Base-by-base conservation (phyloP, 1,139 yeast genomes). In the Yamadazyma mexicana region DNA sequence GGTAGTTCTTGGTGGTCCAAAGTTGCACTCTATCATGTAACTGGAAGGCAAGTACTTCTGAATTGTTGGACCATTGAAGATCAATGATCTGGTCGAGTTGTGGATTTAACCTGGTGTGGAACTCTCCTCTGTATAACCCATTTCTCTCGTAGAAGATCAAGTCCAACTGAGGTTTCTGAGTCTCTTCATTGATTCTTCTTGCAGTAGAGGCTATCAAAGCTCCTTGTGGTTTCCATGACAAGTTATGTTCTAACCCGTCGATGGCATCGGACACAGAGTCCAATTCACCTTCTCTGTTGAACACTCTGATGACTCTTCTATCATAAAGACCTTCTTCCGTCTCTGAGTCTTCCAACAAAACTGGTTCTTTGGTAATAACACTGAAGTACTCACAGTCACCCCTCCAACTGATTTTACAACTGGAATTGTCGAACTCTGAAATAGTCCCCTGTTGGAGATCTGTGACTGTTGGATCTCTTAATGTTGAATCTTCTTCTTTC, bases 211-310 rank as follows among this genome's bases (percentile, higher is more conserved):
- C 95, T 53, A 94, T 85, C 34, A 87, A 64, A 2, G 92, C 77
- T 3, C 98, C 98, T 51, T 86, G 88, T 0, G 97, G 96, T 51
- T 86, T 81, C 98, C 98, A 92, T 3, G 94, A 68, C 32, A 89
- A 62, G 33, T 69, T 73, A 38, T 78, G 81, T 57, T 86, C 94
- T 55, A 85, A 76, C 2, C 87, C 85, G 60, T 88, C 89, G 2
- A 85, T 89, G 3, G 98, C 95, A 61, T 92, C 98, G 16, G 92
- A 83, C 10, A 89, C 94, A 45, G 95, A 83, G 41, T 83, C 87
- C 31, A 94, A 69, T 42, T 69, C 75, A 20, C 95, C 96, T 42
- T 84, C 85, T 51, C 97, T 77, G 30, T 78, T 73, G 59, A 83
- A 92, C 1, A 94, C 92, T 52, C 98, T 73, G 22, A 92, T 70